These are phyloP conservation scores for Zalaria obscura DNA, from an alignment of 2,329 filamentous ascomycete species.

Conservation along the genomic window DNA sequence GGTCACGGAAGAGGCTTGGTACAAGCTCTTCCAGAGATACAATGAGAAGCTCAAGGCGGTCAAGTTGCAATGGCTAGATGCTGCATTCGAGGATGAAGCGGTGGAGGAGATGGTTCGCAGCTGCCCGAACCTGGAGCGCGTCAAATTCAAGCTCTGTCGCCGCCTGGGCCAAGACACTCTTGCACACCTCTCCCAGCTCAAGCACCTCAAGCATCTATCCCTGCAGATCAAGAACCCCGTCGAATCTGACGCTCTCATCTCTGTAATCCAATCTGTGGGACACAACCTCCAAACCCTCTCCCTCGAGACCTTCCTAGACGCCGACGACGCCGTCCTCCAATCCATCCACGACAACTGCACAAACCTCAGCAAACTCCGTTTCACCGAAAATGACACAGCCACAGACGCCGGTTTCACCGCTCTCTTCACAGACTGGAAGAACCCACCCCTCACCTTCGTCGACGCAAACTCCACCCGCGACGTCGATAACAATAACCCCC, in stretches of 20 bases:
- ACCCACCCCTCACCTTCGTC: conserved; percentile 53
- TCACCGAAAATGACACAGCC: conserved; percentile 62
- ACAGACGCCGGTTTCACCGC: conserved; percentile 59
- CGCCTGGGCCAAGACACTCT: conserved; percentile 54
- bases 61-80: conserved; percentile 74
- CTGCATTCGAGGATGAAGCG: conserved; percentile 60
- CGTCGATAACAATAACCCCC: conserved; percentile 55
- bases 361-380: conserved; percentile 59
- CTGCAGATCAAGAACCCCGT: conserved; percentile 50
- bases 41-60: conserved; percentile 53
- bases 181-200: conserved; percentile 45
- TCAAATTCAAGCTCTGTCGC: conserved; percentile 76
- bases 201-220: conserved; percentile 57
- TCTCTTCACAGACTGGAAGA: conserved; percentile 65
- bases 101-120: conserved; percentile 45
- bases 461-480: conserved; percentile 70
- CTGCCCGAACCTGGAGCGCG: conserved; percentile 54
- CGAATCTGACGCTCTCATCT: conserved; percentile 41
- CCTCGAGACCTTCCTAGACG: conserved; percentile 50
- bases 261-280: conserved; percentile 50
- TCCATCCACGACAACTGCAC: conserved; percentile 57
- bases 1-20: conserved; percentile 63
- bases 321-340: conserved; percentile 56
- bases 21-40: conserved; percentile 49
- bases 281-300: conserved; percentile 61